Evolutionary conservation across 2,329 filamentous ascomycete genomes (phyloP).

Genomic region (Scedosporium dehoogii): DNA sequence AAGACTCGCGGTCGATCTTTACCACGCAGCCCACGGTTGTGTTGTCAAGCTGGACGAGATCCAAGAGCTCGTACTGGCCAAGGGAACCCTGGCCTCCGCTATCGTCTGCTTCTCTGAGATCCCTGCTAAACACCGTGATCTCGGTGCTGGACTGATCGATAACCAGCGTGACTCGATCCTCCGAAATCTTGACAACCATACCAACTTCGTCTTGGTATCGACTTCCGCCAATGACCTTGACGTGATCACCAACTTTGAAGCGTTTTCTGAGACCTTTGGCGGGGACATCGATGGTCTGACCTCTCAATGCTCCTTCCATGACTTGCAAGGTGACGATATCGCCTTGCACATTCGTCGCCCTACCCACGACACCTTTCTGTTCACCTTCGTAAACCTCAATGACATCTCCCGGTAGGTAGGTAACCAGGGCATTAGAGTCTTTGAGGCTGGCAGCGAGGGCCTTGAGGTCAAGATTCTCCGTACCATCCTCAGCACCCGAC

Average conservation of each 20-base stretch:
- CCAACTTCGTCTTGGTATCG: conserved; percentile 91
- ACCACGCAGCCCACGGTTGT: conserved; percentile 88
- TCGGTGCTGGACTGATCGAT: conserved; percentile 90
- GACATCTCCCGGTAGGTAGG: conserved; percentile 87
- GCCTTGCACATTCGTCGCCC: conserved; percentile 73
- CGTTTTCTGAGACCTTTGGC: conserved; percentile 86
- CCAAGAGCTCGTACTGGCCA: conserved; percentile 86
- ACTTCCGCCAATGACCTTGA: conserved; percentile 96
- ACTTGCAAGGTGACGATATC: conserved; percentile 89
- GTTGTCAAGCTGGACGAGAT: conserved; percentile 87
- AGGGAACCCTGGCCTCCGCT: conserved; percentile 75
- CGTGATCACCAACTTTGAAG: conserved; percentile 89
- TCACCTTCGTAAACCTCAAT: conserved; percentile 95
- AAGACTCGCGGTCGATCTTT: conserved; percentile 88
- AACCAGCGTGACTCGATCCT: conserved; percentile 85
- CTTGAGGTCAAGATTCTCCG: conserved; percentile 85
- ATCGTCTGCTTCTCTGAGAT: conserved; percentile 86
- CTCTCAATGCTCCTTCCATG: conserved; percentile 68
- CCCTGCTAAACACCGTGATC: conserved; percentile 96
- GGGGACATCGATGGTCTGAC: conserved; percentile 84
- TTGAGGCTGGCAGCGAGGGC: conserved; percentile 86
- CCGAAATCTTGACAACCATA: conserved; percentile 88
- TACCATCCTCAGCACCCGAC: conserved; percentile 79
- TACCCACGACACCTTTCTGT: conserved; percentile 83
- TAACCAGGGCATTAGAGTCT: conserved; percentile 67